Base-by-base conservation (phyloP, 2,329 filamentous ascomycete species). In the Teratosphaeria nubilosa region DNA sequence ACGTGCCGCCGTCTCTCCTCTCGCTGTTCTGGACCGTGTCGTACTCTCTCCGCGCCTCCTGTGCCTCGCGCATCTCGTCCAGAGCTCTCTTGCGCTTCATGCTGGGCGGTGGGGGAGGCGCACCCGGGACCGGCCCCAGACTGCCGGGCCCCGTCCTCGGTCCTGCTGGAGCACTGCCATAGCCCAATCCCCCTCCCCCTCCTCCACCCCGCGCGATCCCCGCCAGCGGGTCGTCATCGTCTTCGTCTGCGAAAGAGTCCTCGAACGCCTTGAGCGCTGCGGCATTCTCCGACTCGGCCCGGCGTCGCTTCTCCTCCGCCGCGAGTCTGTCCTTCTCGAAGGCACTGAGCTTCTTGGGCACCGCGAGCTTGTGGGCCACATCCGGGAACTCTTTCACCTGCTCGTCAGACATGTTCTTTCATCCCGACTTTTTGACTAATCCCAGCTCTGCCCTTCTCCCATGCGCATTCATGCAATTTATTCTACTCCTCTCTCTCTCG, bases 321-420 rank as follows among this genome's bases (percentile, higher is more conserved):
- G 95, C 90, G 60, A 89, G 89, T 72, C 88, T 90, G 72, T 95
- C 88, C 66, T 86, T 86, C 75, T 96, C 91, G 71, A 95, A 96
- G 27, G 87, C 81, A 22, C 90, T 95, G 70, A 94, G 89, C 74
- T 91, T 94, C 61, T 86, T 81, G 0, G 89, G 85, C 54, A 89
- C 89, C 58, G 67, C 63, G 55, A 94, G 84, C 74, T 95, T 95
- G 55, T 85, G 82, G 58, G 86, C 83, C 59, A 89, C 80, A 67
- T 90, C 83, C 14, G 88, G 86, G 68, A 92, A 91, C 53, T 76
- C 74, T 51, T 61, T 60, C 20, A 67, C 62, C 30, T 65, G 59
- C 30, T 63, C 64, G 25, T 58, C 62, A 60, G 63, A 61, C 45
- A 30, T 53, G 30, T 32, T 37, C 20, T 13, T 13, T 3, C 13